Evolutionary conservation across 2,329 filamentous ascomycete species (phyloP), one percentile per base, ranked within the genome.

Genomic region (Zarea fungicola): DNA sequence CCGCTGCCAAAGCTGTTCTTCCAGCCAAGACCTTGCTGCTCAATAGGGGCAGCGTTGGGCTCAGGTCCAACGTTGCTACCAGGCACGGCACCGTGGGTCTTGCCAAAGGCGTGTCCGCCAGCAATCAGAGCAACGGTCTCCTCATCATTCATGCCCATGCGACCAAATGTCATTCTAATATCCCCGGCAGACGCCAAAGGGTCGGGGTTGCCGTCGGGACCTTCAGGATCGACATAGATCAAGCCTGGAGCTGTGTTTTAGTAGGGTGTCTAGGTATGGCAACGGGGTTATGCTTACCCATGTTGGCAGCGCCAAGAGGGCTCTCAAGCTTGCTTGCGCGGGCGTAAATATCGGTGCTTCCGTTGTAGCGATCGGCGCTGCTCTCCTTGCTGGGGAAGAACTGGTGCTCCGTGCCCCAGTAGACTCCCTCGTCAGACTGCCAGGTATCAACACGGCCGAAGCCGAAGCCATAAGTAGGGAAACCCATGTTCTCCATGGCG

Each of bases 141-240:
- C 68, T 87, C 82, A 62, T 90, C 85, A 61, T 87, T 81, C 87
- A 91, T 90, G 53, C 82, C 86, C 86, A 91, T 90, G 65, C 85
- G 85, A 55, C 75, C 75, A 58, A 90, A 91, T 16, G 87, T 88
- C 52, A 74, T 76, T 55, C 85, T 84, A 61, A 90, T 90, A 59
- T 91, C 87, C 49, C 75, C 68, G 35, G 81, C 87, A 1, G 87
- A 77, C 14, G 84, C 84, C 29, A 83, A 65, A n/a, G 85, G 83
- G 60, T 90, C 85, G 3, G 85, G 84, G 48, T 77, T 77, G 51
- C 81, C 85, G 57, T 89, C 82, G 23, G 87, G 87, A 7, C 87
- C 86, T 65, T 89, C 84, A 3, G 87, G 86, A 70, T 91, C 89
- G 52, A 89, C 85, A 63, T 91, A 91, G 64, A 91, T 90, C 58